These are phyloP conservation scores for Aspergillus sp. DNA, from an alignment of 2,329 filamentous ascomycete species.

Conservation along the genomic window DNA sequence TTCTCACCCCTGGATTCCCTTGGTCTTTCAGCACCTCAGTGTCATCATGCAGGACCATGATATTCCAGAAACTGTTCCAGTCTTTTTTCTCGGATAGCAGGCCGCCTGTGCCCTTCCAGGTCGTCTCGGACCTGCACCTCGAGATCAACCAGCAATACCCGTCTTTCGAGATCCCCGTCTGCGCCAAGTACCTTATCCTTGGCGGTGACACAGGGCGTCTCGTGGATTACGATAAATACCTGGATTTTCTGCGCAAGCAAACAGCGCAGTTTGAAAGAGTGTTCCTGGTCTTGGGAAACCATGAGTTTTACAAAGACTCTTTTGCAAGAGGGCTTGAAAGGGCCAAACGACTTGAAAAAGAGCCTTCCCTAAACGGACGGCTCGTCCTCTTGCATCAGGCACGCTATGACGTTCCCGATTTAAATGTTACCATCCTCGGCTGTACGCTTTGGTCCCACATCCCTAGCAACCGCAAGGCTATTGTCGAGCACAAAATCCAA, in stretches of 20 bases:
- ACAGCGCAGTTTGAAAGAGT: constrained; percentile 12
- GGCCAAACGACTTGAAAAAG: constrained; percentile 20
- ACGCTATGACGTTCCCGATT: constrained; percentile 17
- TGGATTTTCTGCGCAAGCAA: constrained; percentile 16
- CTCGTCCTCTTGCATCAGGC: constrained; percentile 20
- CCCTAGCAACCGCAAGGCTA: constrained; percentile 27
- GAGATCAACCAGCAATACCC: constrained; percentile 20
- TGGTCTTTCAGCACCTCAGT: not conserved
- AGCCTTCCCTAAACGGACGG: constrained; percentile 17
- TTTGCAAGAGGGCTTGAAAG: constrained; percentile 14
- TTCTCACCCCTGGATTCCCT: not conserved
- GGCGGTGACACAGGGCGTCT: constrained; percentile 19
- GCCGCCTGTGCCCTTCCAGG: constrained; percentile 12
- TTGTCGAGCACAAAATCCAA: constrained; percentile 40
- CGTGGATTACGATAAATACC: constrained; percentile 18
- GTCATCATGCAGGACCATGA: constrained; percentile 1
- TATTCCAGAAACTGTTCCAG: constrained; percentile 5
- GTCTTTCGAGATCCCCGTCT: constrained; percentile 14
- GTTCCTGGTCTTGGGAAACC: constrained; percentile 20
- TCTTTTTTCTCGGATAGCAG: constrained; percentile 1
- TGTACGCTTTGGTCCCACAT: constrained; percentile 52
- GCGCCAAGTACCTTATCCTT: constrained; percentile 16
- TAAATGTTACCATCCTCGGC: constrained; percentile 46
- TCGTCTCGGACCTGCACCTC: constrained; percentile 25
- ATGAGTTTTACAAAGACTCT: constrained; percentile 21